Conservation (phyloP, 176 grass and related monocot genomes). For the Zea luxurians region DNA sequence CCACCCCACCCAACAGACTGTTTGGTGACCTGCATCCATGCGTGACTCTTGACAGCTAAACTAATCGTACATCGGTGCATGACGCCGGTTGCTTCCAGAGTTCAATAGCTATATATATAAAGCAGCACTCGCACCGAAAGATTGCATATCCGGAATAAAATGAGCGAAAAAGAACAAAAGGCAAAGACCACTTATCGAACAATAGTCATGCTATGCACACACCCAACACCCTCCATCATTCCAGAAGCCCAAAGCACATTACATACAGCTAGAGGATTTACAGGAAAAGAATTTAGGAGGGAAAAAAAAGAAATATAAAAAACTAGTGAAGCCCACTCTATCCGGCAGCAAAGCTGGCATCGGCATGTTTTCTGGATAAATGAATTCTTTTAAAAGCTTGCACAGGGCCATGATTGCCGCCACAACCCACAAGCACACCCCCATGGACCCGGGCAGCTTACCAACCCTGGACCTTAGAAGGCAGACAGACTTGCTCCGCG, state of each 20-base stretch:
- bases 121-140: conserved; percentile 19
- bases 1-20: conserved; percentile 50
- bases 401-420: conserved; percentile 45
- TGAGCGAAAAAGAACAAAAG: neutral
- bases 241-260: conserved; percentile 44
- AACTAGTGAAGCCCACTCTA: conserved; percentile 29
- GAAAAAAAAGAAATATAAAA: neutral
- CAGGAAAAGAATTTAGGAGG: conserved; percentile 25
- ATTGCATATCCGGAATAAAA: neutral
- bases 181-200: conserved; percentile 4
- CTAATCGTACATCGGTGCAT: conserved; percentile 29
- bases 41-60: conserved; percentile 47
- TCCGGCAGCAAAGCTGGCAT: conserved; percentile 52
- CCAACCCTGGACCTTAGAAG: conserved; percentile 60
- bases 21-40: conserved; percentile 47
- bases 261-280: conserved; percentile 52
- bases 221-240: conserved; percentile 29
- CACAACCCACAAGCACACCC: conserved; percentile 54
- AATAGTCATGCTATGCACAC: conserved; percentile 39
- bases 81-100: conserved; percentile 18
- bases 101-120: neutral
- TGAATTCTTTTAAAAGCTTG: conserved; percentile 33
- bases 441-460: conserved; percentile 40
- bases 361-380: conserved; percentile 34
- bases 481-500: conserved; percentile 55